Base-by-base conservation (phyloP, 768 basidiomycete genomes). In the Tubosaeta brunneosetosa region DNA sequence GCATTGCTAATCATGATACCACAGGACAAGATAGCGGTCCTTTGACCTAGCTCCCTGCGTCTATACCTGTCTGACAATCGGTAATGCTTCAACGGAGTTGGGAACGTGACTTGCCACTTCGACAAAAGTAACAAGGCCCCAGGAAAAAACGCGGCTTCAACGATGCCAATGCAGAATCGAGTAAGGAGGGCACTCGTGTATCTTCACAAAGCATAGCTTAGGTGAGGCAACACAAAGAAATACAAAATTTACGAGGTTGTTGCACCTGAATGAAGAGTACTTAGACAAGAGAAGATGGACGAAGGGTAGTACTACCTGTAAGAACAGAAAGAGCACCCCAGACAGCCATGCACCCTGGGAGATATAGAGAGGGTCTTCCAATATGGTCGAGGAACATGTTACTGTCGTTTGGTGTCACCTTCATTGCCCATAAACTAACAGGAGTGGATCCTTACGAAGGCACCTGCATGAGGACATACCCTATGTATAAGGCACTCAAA, bases 1-100 rank as follows among this genome's bases (percentile, higher is more conserved):
- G 88, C 90, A 73, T 91, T 93, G 50, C 82, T 83, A 48, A 91
- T 82, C 27, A 91, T 73, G 60, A 77, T 82, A 17, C 90, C 89
- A 55, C 86, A 88, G 37, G 78, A 79, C 29, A 91, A 73, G 44
- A 86, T 63, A 6, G 88, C 84, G 12, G 79, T 86, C 48, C 87
- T 75, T 47, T 82, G 71, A 37, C 85, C 88, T 37, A 91, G 73
- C 62, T 91, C 89, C 31, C 73, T 74, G 41, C 79, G 78, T 52
- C 75, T 87, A 73, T 91, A 91, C 89, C 87, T 66, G 31, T 51
- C 44, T 17, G 41, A 29, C 5, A 83, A 62, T 61, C 25, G 85
- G 70, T 3, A 84, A 68, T 61, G 81, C 82, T 36, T n/a, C 38
- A 31, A 13, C 7, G 4, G 16, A 3, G 34, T n/a, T 7, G 8